Percentiles rank a stretch among this genome's conserved stretches.
These are phyloP conservation scores for Cicer pinnatifidum DNA, from an alignment of 306 rosid species.

Conservation along the genomic window DNA sequence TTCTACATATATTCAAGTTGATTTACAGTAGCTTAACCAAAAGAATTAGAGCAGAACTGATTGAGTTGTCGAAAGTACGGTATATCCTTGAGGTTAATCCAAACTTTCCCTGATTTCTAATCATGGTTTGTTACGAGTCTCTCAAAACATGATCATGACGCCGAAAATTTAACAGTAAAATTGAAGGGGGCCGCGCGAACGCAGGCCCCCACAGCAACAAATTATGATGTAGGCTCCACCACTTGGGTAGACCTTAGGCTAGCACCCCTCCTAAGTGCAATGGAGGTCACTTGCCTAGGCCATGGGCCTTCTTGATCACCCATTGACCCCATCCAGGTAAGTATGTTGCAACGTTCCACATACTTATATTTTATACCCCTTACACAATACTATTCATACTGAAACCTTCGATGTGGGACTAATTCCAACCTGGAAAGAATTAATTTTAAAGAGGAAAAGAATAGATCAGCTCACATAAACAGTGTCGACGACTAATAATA, in stretches of 20 bases:
- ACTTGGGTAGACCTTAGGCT: constrained; percentile 59
- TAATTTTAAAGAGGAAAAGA: too few relatives aligned
- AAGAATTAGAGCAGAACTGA: neutral
- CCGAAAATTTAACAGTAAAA: too few relatives aligned
- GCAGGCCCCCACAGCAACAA: constrained; percentile 60
- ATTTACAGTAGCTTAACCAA: neutral
- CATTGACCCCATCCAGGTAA: constrained; percentile 26
- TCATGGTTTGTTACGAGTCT: too few relatives aligned
- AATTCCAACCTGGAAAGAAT: too few relatives aligned
- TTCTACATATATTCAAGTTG: constrained; percentile 20
- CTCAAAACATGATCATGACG: too few relatives aligned
- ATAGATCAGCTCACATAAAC: too few relatives aligned
- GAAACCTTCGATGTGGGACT: too few relatives aligned
- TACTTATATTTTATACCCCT: neutral
- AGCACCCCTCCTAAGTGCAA: constrained; percentile 64
- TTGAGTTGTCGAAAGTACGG: neutral
- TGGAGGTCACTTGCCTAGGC: constrained; percentile 54
- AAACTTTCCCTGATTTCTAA: too few relatives aligned
- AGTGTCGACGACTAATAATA: too few relatives aligned
- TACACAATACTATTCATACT: neutral
- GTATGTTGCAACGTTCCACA: neutral
- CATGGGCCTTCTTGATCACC: constrained; percentile 46
- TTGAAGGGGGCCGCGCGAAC: constrained; percentile 54
- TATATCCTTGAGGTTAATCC: too few relatives aligned
- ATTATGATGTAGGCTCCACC: constrained; percentile 57